phyloP scores from a whole-genome alignment of 1,284 basidiomycete species.

The Sanguinoderma infundibulare region DNA sequence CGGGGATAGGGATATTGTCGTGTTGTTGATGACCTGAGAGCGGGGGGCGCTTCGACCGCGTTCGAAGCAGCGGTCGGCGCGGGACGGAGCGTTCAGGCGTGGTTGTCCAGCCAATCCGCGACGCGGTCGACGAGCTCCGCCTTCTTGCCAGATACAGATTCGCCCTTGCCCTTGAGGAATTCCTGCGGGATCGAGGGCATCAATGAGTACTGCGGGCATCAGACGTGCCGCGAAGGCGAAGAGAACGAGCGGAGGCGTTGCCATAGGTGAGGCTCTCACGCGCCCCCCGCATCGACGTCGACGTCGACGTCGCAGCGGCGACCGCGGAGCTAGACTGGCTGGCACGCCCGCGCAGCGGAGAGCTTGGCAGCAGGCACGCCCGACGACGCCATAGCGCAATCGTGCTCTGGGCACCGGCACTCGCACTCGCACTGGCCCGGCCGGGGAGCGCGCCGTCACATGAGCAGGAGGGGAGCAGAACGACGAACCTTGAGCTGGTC shows the following conservation, averaged over 20 bases:
- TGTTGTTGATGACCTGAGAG: not conserved
- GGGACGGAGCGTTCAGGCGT: constrained; percentile 25
- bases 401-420: not conserved
- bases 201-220: constrained; percentile 17
- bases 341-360: not conserved
- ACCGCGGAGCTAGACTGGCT: constrained; percentile 15
- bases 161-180: constrained; percentile 69
- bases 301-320: constrained; percentile 7
- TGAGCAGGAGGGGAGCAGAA: constrained; percentile 7
- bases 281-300: constrained; percentile 6
- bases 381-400: constrained; percentile 6
- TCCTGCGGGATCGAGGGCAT: constrained; percentile 45
- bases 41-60: no score
- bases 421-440: not conserved
- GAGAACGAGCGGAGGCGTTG: constrained; percentile 15
- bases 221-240: not conserved
- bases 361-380: constrained; percentile 4
- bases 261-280: constrained; percentile 13
- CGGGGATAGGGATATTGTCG: no score
- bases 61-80: not conserved
- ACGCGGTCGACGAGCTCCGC: constrained; percentile 69
- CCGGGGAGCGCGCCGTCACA: constrained; percentile 11
- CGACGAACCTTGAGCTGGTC: constrained; percentile 73
- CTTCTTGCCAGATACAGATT: constrained; percentile 68
- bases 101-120: constrained; percentile 58